Base-by-base conservation (phyloP, 345 rosid genomes). In the Populus tremula region DNA sequence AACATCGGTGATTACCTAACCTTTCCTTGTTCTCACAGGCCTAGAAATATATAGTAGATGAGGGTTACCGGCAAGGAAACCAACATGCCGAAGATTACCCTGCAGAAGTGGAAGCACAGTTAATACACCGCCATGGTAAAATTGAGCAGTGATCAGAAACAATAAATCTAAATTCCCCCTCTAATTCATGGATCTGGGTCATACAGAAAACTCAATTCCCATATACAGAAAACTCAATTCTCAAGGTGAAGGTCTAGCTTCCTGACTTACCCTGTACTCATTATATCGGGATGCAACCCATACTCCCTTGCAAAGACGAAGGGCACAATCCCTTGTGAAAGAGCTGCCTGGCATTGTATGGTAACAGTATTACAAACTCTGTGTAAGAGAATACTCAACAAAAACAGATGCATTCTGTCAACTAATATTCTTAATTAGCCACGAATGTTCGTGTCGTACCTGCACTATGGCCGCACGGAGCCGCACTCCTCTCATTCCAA, bases 21-120 rank as follows among this genome's bases (percentile, higher is more conserved):
- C 31, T 49, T 70, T 33, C 45, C 39, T 45, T 65, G 25, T 62
- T 70, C 47, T 87, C 83, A 88, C 66, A 90, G 78, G 74, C 91
- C 94, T 78, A 90, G 76, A 56, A 87, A 83, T 39, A 90, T 82
- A 82, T 92, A 92, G 74, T 92, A 92, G 75, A 92, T 85, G 49
- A 91, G 85, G 5, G 94, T 92, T 53, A 91, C 91, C 5, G 93
- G 97, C 71, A 92, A 83, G 17, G 97, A 89, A 62, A 90, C 94
- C 74, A 92, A 63, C 97, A 92, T 92, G n/a, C 97, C 97, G 70
- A 92, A 92, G 62, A 90, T 92, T 8, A 92, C 97, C 92, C 97
- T 92, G 94, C 78, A 76, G 79, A 59, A 77, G 1, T 6, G 56
- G 20, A 25, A 70, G 27, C 23, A 54, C 62, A 2, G 11, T 54